Conservation (phyloP, 75 land plant genomes). For the Cryptomeria japonica region DNA sequence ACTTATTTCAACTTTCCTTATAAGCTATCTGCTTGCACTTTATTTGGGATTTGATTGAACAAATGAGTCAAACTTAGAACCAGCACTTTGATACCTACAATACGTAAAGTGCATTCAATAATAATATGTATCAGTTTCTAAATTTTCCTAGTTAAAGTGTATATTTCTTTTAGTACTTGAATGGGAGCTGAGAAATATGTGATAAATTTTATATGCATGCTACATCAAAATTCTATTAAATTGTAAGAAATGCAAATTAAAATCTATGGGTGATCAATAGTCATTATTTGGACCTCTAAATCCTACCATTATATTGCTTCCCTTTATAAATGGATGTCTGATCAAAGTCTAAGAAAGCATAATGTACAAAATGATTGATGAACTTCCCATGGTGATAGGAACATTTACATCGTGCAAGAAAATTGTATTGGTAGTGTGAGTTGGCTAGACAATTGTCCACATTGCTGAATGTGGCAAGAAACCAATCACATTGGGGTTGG, state of each 20-base stretch:
- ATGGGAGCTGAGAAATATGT: background rate
- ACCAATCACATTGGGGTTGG: background rate
- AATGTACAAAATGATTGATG: background rate
- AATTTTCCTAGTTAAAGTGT: background rate
- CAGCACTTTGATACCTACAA: background rate
- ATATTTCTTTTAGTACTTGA: background rate
- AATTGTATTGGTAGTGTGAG: background rate
- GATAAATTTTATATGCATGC: background rate
- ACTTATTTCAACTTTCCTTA: background rate
- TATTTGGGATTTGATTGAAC: background rate
- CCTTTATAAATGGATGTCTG: background rate
- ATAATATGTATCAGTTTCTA: background rate
- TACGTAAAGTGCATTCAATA: background rate
- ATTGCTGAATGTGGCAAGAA: background rate
- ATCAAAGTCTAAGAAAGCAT: background rate
- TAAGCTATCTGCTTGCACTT: background rate
- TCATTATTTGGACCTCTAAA: background rate
- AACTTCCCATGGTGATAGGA: background rate
- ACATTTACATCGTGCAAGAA: background rate
- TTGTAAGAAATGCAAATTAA: background rate
- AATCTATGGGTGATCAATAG: background rate
- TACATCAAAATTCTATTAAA: background rate
- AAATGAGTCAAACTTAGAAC: background rate
- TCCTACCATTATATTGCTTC: background rate
- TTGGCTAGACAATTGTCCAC: background rate